phyloP scores from a whole-genome alignment of 2,329 filamentous ascomycete genomes.

The Periconia sp. region DNA sequence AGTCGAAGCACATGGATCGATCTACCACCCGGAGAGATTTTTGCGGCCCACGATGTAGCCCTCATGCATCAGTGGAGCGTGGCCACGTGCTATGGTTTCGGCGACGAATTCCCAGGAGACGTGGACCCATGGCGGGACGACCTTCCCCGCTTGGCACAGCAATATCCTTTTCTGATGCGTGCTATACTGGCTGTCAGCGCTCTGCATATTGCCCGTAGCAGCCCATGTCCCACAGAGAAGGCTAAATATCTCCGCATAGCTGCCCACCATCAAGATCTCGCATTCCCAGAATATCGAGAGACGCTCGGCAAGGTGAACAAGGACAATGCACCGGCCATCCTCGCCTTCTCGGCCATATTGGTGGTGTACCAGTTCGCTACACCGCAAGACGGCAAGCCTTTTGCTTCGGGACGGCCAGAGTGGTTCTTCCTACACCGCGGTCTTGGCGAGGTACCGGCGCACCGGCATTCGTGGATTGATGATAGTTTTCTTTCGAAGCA shows the following conservation, averaged over 20 bases:
- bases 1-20: neutral
- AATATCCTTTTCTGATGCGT: constrained; percentile 21
- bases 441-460: constrained; percentile 10
- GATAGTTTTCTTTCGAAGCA: constrained; percentile 10
- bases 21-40: constrained; percentile 1
- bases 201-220: constrained; percentile 13
- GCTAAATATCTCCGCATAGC: constrained; percentile 11
- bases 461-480: constrained; percentile 16
- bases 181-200: constrained; percentile 19
- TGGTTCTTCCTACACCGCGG: constrained; percentile 18
- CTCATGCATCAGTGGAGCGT: constrained; percentile 22
- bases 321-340: constrained; percentile 12
- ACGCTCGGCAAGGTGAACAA: constrained; percentile 14
- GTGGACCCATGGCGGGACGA: constrained; percentile 14
- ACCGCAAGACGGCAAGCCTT: constrained; percentile 9
- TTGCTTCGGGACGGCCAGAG: constrained; percentile 7
- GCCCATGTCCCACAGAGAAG: constrained; percentile 1
- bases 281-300: constrained; percentile 17
- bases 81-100: constrained; percentile 17
- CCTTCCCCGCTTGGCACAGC: constrained; percentile 7
- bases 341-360: constrained; percentile 16
- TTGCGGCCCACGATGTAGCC: constrained; percentile 10
- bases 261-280: constrained; percentile 19
- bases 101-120: constrained; percentile 10
- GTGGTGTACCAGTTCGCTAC: constrained; percentile 17